Evolutionary conservation across 257 asterid genomes (phyloP).

Genomic region (Penstemon barbatus): DNA sequence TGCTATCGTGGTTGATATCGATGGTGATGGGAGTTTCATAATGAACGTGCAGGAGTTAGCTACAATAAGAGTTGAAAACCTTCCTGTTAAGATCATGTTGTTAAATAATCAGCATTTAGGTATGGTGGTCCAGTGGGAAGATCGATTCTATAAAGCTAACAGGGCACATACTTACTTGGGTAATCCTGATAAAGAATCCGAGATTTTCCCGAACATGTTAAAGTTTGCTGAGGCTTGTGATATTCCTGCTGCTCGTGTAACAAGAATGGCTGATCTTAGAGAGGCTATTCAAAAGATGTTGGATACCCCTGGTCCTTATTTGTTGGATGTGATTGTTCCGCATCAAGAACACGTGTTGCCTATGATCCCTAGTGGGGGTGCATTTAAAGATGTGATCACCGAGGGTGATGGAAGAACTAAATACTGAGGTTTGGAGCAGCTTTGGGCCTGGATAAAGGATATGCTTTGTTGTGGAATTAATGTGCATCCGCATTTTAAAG

Average conservation of each 20-base stretch:
- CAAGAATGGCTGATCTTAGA: conserved; percentile 45
- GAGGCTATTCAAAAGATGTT: conserved; percentile 69
- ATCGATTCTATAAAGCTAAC: conserved; percentile 75
- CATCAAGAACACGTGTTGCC: conserved; percentile 90
- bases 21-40: conserved; percentile 87
- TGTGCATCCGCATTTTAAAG: not conserved
- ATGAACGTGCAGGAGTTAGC: conserved; percentile 90
- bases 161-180: conserved; percentile 81
- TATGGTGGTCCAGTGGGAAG: conserved; percentile 94
- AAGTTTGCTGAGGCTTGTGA: conserved; percentile 78
- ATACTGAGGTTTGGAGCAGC: conserved; percentile 34
- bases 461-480: not conserved
- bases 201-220: conserved; percentile 70
- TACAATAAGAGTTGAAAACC: conserved; percentile 68
- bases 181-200: conserved; percentile 57
- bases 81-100: conserved; percentile 75
- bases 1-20: conserved; percentile 70
- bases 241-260: conserved; percentile 70
- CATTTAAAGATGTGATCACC: conserved; percentile 72
- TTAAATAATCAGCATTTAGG: conserved; percentile 81
- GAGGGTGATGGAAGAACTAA: conserved; percentile 74
- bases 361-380: conserved; percentile 81
- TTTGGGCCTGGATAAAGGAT: not conserved
- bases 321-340: conserved; percentile 76
- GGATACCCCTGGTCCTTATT: conserved; percentile 75